Conservation (phyloP, 163 green algal species). For the Volvox carteri region DNA sequence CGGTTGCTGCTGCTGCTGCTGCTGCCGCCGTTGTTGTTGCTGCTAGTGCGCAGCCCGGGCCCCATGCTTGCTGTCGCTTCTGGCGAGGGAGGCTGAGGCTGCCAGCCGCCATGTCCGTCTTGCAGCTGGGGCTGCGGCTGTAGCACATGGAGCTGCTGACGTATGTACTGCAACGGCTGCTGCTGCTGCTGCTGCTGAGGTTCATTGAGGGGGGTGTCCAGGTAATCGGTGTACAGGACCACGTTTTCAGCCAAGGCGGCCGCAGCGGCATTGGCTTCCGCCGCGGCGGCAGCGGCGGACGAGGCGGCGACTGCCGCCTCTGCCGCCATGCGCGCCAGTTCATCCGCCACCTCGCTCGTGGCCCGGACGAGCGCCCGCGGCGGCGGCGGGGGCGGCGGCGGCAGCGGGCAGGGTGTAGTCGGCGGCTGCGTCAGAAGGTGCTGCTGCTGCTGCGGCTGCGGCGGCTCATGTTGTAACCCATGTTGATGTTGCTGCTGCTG, state of each 20-base stretch:
- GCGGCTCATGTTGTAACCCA: neutral
- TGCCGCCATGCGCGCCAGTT: constrained; percentile 19
- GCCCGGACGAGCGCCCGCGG: constrained; percentile 30
- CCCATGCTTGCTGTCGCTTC: neutral
- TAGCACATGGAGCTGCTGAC: neutral
- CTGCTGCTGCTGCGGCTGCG: neutral
- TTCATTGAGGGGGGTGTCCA: neutral
- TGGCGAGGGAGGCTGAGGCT: neutral
- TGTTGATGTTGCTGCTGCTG: constrained; percentile 31
- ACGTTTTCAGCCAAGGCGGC: neutral
- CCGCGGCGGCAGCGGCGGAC: neutral
- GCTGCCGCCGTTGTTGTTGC: neutral
- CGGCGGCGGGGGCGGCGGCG: neutral
- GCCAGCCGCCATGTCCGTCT: neutral
- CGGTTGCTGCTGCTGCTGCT: neutral
- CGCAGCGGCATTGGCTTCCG: neutral
- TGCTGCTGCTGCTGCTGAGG: constrained; percentile 24
- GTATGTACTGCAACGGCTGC: neutral
- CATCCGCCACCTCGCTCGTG: constrained; percentile 30
- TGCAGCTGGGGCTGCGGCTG: neutral
- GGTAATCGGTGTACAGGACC: neutral
- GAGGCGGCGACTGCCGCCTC: too few species aligned
- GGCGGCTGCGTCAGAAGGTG: neutral
- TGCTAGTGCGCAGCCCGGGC: neutral
- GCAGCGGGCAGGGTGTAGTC: neutral